These are phyloP conservation scores for Scheffersomyces cryptocercus DNA, from an alignment of 1,139 yeast species.

Conservation along the genomic window DNA sequence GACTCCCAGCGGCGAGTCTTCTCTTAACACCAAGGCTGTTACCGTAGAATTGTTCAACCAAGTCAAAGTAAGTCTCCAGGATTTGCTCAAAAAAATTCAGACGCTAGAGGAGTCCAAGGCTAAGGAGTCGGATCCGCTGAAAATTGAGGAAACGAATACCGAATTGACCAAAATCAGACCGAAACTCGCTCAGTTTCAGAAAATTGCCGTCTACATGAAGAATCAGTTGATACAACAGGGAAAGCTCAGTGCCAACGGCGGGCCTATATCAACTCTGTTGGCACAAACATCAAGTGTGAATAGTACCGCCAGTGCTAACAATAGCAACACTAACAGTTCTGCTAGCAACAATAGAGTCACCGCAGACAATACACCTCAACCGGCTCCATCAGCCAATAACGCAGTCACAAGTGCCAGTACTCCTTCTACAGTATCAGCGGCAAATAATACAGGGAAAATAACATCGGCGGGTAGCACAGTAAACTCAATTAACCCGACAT, in stretches of 20 bases:
- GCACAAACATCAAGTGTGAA: too few relatives aligned
- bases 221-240: slow-evolving; percentile 35
- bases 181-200: slow-evolving; percentile 39
- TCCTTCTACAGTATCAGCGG: background rate
- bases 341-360: background rate
- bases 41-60: slow-evolving; percentile 43
- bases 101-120: slow-evolving; percentile 27
- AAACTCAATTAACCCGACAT: too few relatives aligned
- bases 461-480: too few relatives aligned
- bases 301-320: background rate
- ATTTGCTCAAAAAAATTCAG: slow-evolving; percentile 41
- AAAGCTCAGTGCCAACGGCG: slow-evolving; percentile 4
- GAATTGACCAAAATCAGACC: slow-evolving; percentile 36
- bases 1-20: slow-evolving; percentile 1
- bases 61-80: slow-evolving; percentile 38
- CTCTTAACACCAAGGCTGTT: slow-evolving; percentile 24
- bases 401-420: background rate
- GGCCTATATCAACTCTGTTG: background rate
- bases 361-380: background rate
- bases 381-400: background rate
- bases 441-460: too few relatives aligned
- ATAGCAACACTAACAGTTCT: background rate
- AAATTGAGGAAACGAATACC: slow-evolving; percentile 32
- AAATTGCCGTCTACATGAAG: slow-evolving; percentile 40
- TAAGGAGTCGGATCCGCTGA: slow-evolving; percentile 26